Percentiles rank a stretch among this genome's conserved stretches.
phyloP scores from a whole-genome alignment of 768 basidiomycete genomes.

The Mycena vulgaris region DNA sequence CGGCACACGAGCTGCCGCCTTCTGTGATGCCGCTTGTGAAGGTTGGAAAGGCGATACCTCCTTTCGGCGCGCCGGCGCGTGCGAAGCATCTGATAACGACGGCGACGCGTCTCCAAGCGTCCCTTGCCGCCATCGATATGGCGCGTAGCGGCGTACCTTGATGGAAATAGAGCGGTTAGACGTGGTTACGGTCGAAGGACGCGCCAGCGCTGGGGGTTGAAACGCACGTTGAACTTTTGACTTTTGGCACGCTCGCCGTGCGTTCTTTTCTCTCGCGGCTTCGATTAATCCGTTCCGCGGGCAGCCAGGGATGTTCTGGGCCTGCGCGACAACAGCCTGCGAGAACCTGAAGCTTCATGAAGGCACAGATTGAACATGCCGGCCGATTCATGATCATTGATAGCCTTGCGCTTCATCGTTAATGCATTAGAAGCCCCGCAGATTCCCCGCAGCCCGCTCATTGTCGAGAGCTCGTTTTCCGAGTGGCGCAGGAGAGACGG shows the following conservation, averaged over 20 bases:
- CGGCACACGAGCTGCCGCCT: constrained; percentile 18
- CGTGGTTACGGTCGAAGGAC: no score
- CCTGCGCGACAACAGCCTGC: no score
- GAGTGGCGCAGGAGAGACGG: no score
- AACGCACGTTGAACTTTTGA: no score
- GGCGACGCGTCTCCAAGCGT: neutral
- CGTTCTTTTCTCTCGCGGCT: no score
- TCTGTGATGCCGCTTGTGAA: constrained; percentile 5
- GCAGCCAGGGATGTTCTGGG: no score
- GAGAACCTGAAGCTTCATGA: neutral
- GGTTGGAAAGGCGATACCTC: neutral
- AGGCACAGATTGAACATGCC: neutral
- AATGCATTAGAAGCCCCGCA: neutral
- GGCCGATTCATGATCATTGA: constrained; percentile 11
- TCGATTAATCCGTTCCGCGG: no score
- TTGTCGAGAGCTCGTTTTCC: no score
- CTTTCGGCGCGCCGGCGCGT: neutral
- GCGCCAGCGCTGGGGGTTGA: no score
- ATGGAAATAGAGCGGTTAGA: no score
- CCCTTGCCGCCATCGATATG: neutral
- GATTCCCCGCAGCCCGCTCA: constrained; percentile 3
- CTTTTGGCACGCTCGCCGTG: no score
- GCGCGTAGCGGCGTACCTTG: no score
- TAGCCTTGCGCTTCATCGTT: neutral
- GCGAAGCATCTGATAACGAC: constrained; percentile 16